phyloP scores from a whole-genome alignment of 495 filamentous ascomycete species.

The Margaritispora aquatica region DNA sequence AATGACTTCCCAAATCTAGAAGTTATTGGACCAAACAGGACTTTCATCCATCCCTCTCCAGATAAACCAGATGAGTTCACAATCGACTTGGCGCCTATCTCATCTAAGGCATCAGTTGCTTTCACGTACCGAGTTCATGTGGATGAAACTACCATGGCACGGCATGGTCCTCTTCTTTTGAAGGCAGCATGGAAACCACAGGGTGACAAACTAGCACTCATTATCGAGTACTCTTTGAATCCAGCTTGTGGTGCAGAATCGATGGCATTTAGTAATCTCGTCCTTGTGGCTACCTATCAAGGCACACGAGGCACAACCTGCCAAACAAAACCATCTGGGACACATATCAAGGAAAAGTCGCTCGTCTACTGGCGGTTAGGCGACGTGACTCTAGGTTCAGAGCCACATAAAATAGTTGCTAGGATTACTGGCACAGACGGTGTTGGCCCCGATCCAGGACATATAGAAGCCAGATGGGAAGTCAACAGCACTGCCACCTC shows the following conservation, averaged over 20 bases:
- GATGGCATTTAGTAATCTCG: conserved; percentile 70
- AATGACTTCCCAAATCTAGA: conserved; percentile 90
- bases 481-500: conserved; percentile 3
- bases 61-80: conserved; percentile 78
- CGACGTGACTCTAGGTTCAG: conserved; percentile 57
- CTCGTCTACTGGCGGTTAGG: conserved; percentile 84
- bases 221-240: conserved; percentile 84
- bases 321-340: conserved; percentile 68
- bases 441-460: conserved; percentile 65
- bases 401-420: conserved; percentile 65
- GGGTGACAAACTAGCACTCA: conserved; percentile 71
- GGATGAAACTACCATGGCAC: conserved; percentile 50
- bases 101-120: conserved; percentile 60
- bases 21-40: conserved; percentile 89
- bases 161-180: conserved; percentile 73
- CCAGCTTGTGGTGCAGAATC: conserved; percentile 50
- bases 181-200: conserved; percentile 80
- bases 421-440: conserved; percentile 70
- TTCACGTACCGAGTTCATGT: conserved; percentile 95
- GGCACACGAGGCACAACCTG: conserved; percentile 55
- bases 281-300: conserved; percentile 76
- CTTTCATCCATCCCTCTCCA: conserved; percentile 66
- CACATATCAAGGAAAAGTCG: conserved; percentile 82
- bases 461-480: conserved; percentile 79
- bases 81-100: conserved; percentile 52